Evolutionary conservation across 768 basidiomycete species (phyloP), one percentile per base, ranked within the genome.

Genomic region (Leccinellum rugosiceps): DNA sequence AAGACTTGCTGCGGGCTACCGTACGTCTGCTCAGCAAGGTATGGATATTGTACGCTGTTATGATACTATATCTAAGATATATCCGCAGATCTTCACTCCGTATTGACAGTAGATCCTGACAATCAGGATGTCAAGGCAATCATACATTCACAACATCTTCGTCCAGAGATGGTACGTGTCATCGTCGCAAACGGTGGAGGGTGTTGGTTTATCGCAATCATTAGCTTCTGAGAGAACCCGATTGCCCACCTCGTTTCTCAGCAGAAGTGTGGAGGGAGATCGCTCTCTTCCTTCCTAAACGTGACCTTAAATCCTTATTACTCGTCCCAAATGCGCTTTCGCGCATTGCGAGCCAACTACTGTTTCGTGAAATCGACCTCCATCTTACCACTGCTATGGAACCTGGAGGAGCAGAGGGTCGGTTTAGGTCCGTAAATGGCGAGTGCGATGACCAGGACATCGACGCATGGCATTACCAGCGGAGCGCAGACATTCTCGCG

Each of bases 211-310:
- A 55, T 43, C 14, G 23, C 46, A 35, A 35, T 50, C 23, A 21
- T 35, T 60, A 71, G 72, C 69, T 70, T 47, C 61, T 70, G 35
- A 61, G 68, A 46, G 71, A 79, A 15, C 78, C 79, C 8, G 67
- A 72, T 28, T 76, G 76, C 49, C 79, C 76, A 15, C 81, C 81
- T 30, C 78, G 78, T 19, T 82, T 89, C 63, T 87, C 87, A 4
- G 75, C 76, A 9, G 88, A 90, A 71, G 82, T 90, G 50, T 90
- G 88, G 88, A 76, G 83, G 41, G 83, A 88, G 65, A 83, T 90
- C 41, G 86, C 82, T 0, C 71, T 78, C 7, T 83, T 78, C 63
- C 77, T 90, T 6, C 83, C 86, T 0, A 78, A 81, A 19, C 79
- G 79, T 8, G 88, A 90, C 68, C 80, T 89, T 50, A 86, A 83